Evolutionary conservation across 2,329 filamentous ascomycete genomes (phyloP).

Genomic region (Nothophaeocryptopus gaeumannii): DNA sequence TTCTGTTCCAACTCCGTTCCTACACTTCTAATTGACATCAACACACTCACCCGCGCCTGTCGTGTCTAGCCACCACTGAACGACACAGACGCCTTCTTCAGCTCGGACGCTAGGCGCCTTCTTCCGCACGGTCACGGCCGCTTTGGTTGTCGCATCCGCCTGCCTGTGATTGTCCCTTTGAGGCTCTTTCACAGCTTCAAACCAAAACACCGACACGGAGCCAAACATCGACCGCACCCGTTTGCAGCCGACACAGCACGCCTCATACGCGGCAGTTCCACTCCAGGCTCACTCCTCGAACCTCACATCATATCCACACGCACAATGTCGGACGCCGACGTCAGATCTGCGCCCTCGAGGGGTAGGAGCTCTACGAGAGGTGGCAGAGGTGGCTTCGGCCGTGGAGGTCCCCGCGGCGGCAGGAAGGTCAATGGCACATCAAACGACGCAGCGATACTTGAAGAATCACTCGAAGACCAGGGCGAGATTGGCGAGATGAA

Average conservation of each 20-base stretch:
- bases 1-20: too few species aligned
- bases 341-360: conserved; percentile 76
- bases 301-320: conserved; percentile 18
- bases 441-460: conserved; percentile 67
- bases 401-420: conserved; percentile 46
- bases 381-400: conserved; percentile 67
- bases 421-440: conserved; percentile 42
- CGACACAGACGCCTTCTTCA: not conserved
- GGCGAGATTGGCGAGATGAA: conserved; percentile 89
- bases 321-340: conserved; percentile 90
- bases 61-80: too few species aligned
- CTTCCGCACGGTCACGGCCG: conserved; percentile 7
- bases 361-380: conserved; percentile 88
- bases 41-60: too few species aligned
- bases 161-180: conserved; percentile 1
- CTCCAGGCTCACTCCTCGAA: conserved; percentile 7
- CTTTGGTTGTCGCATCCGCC: not conserved
- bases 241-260: not conserved
- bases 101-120: conserved; percentile 9
- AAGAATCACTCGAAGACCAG: conserved; percentile 71
- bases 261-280: conserved; percentile 3
- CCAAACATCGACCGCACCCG: conserved; percentile 8
- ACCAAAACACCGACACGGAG: conserved; percentile 3
- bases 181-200: conserved; percentile 3
- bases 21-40: too few species aligned